Evolutionary conservation across 73 alveolate species (phyloP).

Genomic region (Tetrahymena malaccensis): DNA sequence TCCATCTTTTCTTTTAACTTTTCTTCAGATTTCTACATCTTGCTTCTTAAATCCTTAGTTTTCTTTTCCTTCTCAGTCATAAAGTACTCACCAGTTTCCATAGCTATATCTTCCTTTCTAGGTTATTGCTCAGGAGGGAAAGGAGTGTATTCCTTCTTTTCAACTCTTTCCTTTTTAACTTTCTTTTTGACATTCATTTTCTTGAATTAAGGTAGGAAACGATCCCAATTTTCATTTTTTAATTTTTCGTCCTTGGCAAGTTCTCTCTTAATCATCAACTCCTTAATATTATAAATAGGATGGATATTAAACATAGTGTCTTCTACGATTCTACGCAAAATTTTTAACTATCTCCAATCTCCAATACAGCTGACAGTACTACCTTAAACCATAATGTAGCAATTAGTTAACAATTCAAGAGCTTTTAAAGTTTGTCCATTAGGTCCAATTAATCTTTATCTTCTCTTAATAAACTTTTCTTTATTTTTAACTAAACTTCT

Average conservation of each 20-base stretch:
- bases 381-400: constrained; percentile 97
- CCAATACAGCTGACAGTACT: constrained; percentile 98
- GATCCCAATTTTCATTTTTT: constrained; percentile 92
- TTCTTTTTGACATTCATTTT: constrained; percentile 92
- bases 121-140: constrained; percentile 94
- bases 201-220: constrained; percentile 97
- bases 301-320: constrained; percentile 97
- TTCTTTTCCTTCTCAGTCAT: constrained; percentile 72
- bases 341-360: constrained; percentile 80
- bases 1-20: constrained; percentile 58
- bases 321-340: constrained; percentile 76
- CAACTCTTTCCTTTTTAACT: constrained; percentile 47
- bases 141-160: constrained; percentile 81
- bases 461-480: constrained; percentile 96
- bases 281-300: constrained; percentile 92
- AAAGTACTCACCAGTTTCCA: constrained; percentile 98
- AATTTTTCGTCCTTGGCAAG: constrained; percentile 89
- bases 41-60: constrained; percentile 44
- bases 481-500: constrained; percentile 88
- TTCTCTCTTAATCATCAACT: constrained; percentile 97
- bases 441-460: constrained; percentile 99
- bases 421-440: constrained; percentile 98
- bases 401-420: constrained; percentile 79
- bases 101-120: constrained; percentile 87
- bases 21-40: constrained; percentile 60